phyloP scores from a whole-genome alignment of 345 rosid genomes.

The Melaleuca alternifolia region DNA sequence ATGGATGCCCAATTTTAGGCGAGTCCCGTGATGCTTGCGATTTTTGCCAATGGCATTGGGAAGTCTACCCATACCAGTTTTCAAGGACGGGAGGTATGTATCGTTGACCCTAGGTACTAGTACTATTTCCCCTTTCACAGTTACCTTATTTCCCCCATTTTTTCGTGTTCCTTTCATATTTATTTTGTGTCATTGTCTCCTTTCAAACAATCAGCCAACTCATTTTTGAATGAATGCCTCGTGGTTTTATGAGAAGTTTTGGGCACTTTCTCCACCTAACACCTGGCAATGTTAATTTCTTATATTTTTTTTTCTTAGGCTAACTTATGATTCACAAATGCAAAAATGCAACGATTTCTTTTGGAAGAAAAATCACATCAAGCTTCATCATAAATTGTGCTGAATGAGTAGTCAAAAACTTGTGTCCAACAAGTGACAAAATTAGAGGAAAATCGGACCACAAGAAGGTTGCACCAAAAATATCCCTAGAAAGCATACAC shows the following conservation, averaged over 20 bases:
- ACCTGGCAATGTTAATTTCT: not conserved
- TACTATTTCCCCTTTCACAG: not conserved
- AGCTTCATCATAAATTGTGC: not conserved
- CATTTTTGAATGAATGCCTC: fast-evolving
- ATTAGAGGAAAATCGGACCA: no score
- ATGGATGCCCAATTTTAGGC: not conserved
- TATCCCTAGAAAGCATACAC: no score
- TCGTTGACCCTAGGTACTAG: not conserved
- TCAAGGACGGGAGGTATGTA: no score
- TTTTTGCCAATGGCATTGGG: no score
- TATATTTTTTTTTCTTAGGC: not conserved
- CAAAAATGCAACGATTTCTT: fast-evolving
- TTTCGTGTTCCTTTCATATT: no score
- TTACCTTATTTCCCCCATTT: no score
- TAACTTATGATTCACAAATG: not conserved
- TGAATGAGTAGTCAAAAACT: fast-evolving
- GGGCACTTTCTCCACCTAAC: not conserved
- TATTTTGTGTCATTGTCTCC: not conserved
- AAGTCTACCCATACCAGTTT: not conserved
- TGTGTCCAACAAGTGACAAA: not conserved
- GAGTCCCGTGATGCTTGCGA: not conserved
- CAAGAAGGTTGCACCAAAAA: no score
- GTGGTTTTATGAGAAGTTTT: not conserved
- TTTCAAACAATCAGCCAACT: not conserved
- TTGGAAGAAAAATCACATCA: not conserved